Percentiles rank a stretch among this genome's conserved stretches.
These are phyloP conservation scores for Paecilomyces dactylethromorphus DNA, from an alignment of 2,329 filamentous ascomycete genomes.

Conservation along the genomic window DNA sequence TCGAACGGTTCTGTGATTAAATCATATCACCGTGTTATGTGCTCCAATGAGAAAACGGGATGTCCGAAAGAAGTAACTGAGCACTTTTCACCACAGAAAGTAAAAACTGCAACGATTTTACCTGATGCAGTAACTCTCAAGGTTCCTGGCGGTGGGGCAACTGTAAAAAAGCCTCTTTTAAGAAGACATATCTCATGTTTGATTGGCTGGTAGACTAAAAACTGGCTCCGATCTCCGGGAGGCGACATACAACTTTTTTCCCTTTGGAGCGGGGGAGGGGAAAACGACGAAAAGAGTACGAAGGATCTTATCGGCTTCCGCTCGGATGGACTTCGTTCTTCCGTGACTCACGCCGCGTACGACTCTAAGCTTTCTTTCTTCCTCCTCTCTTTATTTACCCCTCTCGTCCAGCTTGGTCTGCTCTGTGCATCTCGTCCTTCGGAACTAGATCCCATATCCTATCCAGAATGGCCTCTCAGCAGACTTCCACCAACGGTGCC, in stretches of 20 bases:
- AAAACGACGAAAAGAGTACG: conserved; percentile 14
- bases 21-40: too few species aligned
- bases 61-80: neutral
- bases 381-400: conserved; percentile 4
- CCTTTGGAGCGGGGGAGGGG: conserved; percentile 6
- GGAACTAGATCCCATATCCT: neutral
- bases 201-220: neutral
- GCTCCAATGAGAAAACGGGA: too few species aligned
- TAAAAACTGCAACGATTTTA: neutral
- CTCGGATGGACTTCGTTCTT: neutral
- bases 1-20: too few species aligned
- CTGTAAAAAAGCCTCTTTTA: neutral
- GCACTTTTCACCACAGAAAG: neutral
- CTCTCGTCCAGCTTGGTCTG: conserved; percentile 2
- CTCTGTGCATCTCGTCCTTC: neutral
- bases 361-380: conserved; percentile 6
- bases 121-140: neutral
- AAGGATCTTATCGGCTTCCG: conserved; percentile 4
- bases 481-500: conserved; percentile 18
- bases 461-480: conserved; percentile 28
- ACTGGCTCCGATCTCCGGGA: conserved; percentile 1
- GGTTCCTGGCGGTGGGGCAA: neutral
- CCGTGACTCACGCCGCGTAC: conserved; percentile 14
- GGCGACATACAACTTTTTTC: conserved; percentile 7
- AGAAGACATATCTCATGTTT: neutral